Conservation (phyloP, 1,284 basidiomycete species). For the Ganoderma resinaceum region DNA sequence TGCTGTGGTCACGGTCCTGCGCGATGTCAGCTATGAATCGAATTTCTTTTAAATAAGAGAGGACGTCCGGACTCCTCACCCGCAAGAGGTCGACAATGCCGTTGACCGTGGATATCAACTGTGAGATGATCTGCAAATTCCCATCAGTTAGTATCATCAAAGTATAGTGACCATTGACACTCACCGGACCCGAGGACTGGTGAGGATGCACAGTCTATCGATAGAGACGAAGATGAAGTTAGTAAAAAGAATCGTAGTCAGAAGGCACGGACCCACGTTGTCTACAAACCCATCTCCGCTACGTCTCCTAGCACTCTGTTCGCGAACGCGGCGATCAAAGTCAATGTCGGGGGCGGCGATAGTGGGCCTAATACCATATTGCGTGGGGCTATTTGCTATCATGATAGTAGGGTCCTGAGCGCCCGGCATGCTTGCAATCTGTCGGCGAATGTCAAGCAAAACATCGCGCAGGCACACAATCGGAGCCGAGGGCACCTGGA, state of each 20-base stretch:
- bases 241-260: not conserved
- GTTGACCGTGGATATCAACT: conserved; percentile 60
- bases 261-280: conserved; percentile 12
- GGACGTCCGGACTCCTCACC: conserved; percentile 55
- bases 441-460: conserved; percentile 57
- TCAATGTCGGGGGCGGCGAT: conserved; percentile 28
- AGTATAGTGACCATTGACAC: conserved; percentile 33
- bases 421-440: conserved; percentile 59
- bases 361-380: conserved; percentile 4
- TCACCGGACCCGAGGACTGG: conserved; percentile 34
- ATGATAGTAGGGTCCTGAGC: conserved; percentile 57
- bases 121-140: conserved; percentile 55
- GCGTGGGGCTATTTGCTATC: not conserved
- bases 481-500: conserved; percentile 48
- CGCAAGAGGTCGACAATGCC: conserved; percentile 66
- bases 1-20: conserved; percentile 79
- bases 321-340: conserved; percentile 24
- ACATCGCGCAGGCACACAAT: conserved; percentile 52
- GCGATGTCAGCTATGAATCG: conserved; percentile 5
- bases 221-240: not conserved
- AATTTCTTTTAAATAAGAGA: conserved; percentile 11
- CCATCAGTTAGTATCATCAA: not conserved
- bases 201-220: conserved; percentile 6
- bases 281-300: conserved; percentile 16
- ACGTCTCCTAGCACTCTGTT: conserved; percentile 13